phyloP scores from a whole-genome alignment of 2,329 filamentous ascomycete genomes.

The Neonectria punicea region DNA sequence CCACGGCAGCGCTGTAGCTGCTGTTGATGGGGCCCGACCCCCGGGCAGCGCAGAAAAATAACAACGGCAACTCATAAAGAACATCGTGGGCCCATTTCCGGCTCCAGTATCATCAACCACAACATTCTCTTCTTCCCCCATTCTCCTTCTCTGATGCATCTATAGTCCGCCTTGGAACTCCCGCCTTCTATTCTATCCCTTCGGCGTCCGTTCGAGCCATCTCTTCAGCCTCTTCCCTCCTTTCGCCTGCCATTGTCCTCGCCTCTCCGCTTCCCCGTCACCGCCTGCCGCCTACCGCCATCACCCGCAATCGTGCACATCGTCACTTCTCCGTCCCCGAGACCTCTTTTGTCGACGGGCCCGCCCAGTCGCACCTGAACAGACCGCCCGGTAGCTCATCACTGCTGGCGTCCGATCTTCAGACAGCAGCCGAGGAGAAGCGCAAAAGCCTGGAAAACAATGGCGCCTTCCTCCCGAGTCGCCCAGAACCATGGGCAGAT shows the following conservation, averaged over 20 bases:
- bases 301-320: constrained; percentile 20
- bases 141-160: constrained; percentile 33
- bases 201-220: constrained; percentile 24
- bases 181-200: constrained; percentile 20
- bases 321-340: constrained; percentile 19
- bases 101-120: constrained; percentile 36
- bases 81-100: constrained; percentile 43
- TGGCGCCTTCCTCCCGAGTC: constrained; percentile 62
- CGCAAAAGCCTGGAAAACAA: constrained; percentile 48
- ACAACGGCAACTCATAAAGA: constrained; percentile 45
- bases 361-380: constrained; percentile 11
- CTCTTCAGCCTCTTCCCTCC: constrained; percentile 5
- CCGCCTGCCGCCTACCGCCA: constrained; percentile 35
- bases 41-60: constrained; percentile 38
- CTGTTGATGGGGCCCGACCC: constrained; percentile 31
- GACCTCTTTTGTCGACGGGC: background rate
- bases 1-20: constrained; percentile 18
- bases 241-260: constrained; percentile 28
- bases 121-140: constrained; percentile 33
- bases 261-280: constrained; percentile 27
- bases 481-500: constrained; percentile 81
- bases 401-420: constrained; percentile 5
- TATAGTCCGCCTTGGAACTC: constrained; percentile 32
- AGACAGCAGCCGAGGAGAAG: constrained; percentile 25
- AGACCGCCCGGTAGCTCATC: constrained; percentile 9